Evolutionary conservation across 1,284 basidiomycete genomes (phyloP).

Genomic region (Cerioporus squamosus): DNA sequence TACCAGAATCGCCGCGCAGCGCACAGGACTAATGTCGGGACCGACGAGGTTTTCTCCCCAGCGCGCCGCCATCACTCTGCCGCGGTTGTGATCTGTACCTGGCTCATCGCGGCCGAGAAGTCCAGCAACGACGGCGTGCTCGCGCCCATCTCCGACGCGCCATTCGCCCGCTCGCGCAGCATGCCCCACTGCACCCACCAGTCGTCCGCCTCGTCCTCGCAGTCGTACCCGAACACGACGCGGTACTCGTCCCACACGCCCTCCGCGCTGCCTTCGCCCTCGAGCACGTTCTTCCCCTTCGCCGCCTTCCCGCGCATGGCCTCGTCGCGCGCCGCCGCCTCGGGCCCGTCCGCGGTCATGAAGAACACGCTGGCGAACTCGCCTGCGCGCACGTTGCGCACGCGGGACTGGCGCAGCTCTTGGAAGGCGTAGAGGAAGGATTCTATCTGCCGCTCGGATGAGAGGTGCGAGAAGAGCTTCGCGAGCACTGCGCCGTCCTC

Average conservation of each 20-base stretch:
- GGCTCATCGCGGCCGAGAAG: conserved; percentile 1
- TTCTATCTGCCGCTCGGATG: conserved; percentile 50
- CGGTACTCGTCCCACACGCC: conserved; percentile 29
- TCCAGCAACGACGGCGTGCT: conserved; percentile 1
- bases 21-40: neutral
- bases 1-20: neutral
- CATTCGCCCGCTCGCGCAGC: conserved; percentile 33
- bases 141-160: neutral
- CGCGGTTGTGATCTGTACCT: neutral
- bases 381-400: conserved; percentile 15
- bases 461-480: conserved; percentile 60
- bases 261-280: conserved; percentile 23
- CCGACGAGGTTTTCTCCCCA: too few species aligned
- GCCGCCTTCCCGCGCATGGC: conserved; percentile 43
- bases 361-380: conserved; percentile 20
- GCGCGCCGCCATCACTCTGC: neutral
- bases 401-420: conserved; percentile 43
- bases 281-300: conserved; percentile 41
- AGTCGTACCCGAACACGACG: conserved; percentile 37
- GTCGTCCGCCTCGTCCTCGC: conserved; percentile 40
- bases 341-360: conserved; percentile 18
- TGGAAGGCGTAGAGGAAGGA: conserved; percentile 58
- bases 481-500: conserved; percentile 64
- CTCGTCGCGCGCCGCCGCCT: conserved; percentile 42
- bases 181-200: conserved; percentile 42